Conservation (phyloP, 2,329 filamentous ascomycete genomes). For the Cladosporium sp. region DNA sequence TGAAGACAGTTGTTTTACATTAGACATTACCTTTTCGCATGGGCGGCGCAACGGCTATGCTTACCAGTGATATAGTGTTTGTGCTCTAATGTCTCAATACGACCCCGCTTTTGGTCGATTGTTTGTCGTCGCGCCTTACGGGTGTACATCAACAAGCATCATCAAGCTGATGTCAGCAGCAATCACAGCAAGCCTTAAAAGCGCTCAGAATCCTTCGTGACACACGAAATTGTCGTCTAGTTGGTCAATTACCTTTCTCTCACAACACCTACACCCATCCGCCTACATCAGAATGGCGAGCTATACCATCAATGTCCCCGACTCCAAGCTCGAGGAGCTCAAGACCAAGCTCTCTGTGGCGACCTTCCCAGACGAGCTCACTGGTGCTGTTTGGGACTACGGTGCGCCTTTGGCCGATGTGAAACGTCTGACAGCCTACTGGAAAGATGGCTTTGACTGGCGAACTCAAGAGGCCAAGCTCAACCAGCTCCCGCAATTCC, state of each 20-base stretch:
- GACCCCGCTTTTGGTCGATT: neutral
- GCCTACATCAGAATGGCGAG: constrained; percentile 33
- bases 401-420: constrained; percentile 62
- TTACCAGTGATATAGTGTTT: neutral
- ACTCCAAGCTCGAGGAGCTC: constrained; percentile 55
- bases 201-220: neutral
- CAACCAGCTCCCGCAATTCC: constrained; percentile 63
- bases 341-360: constrained; percentile 56
- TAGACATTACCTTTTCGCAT: neutral
- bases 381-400: constrained; percentile 55
- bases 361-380: constrained; percentile 58
- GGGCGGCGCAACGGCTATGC: neutral
- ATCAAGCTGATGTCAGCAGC: constrained; percentile 2
- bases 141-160: neutral
- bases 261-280: neutral
- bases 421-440: constrained; percentile 58
- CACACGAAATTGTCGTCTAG: neutral
- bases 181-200: neutral
- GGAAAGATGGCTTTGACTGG: constrained; percentile 63
- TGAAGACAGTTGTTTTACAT: neutral
- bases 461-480: constrained; percentile 58
- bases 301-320: constrained; percentile 55
- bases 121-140: neutral
- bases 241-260: neutral
- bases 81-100: neutral